These are phyloP conservation scores for Xylaria intraflava DNA, from an alignment of 495 filamentous ascomycete genomes.

Conservation along the genomic window DNA sequence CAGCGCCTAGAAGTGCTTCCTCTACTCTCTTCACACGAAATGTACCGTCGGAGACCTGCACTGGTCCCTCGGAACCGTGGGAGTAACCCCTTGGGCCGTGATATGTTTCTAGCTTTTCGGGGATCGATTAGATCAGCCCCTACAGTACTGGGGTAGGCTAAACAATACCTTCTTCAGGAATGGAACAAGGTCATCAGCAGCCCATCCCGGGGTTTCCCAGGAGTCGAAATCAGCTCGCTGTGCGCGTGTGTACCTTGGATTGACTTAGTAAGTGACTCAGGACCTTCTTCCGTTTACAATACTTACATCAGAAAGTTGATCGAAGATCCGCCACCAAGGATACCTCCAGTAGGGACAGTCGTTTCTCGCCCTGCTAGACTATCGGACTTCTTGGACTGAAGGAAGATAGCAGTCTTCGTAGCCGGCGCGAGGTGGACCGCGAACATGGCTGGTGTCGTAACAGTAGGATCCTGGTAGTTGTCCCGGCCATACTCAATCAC, in stretches of 20 bases:
- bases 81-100: slow-evolving; percentile 32
- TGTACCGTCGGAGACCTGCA: slow-evolving; percentile 43
- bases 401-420: slow-evolving; percentile 32
- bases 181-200: slow-evolving; percentile 43
- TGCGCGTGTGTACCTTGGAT: slow-evolving; percentile 26
- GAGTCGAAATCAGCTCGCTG: slow-evolving; percentile 43
- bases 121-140: background rate
- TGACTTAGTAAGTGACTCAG: background rate
- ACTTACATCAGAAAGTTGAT: slow-evolving; percentile 55
- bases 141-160: too few relatives aligned
- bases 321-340: slow-evolving; percentile 53
- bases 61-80: slow-evolving; percentile 46
- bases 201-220: slow-evolving; percentile 49
- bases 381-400: slow-evolving; percentile 24
- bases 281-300: background rate
- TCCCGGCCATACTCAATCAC: slow-evolving; percentile 36
- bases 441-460: slow-evolving; percentile 31
- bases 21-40: slow-evolving; percentile 24
- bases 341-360: slow-evolving; percentile 46
- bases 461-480: slow-evolving; percentile 28
- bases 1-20: slow-evolving; percentile 40
- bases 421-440: slow-evolving; percentile 26
- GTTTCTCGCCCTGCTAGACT: slow-evolving; percentile 41
- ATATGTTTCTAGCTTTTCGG: slow-evolving; percentile 41
- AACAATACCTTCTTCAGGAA: slow-evolving; percentile 51